Percentiles rank a stretch among this genome's conserved stretches.
These are phyloP conservation scores for Colletotrichum sp. DNA, from an alignment of 2,329 filamentous ascomycete genomes.

Conservation along the genomic window DNA sequence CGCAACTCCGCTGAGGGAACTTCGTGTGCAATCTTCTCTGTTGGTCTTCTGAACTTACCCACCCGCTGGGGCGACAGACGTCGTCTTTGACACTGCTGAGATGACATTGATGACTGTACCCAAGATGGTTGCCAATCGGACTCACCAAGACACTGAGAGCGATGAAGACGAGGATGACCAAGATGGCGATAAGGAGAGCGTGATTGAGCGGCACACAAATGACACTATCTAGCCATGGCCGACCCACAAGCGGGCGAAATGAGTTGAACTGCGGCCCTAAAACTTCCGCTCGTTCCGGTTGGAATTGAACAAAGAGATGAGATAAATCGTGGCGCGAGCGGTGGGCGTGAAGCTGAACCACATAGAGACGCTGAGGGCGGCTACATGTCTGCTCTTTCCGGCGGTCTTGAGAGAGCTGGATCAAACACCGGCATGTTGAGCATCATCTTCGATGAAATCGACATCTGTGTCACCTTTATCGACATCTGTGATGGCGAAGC, in stretches of 20 bases:
- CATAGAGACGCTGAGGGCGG: background rate
- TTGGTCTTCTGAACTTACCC: too few relatives aligned
- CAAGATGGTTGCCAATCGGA: too few relatives aligned
- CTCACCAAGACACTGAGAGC: background rate
- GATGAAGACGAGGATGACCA: background rate
- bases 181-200: background rate
- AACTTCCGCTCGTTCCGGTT: background rate
- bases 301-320: background rate
- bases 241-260: background rate
- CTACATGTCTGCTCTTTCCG: slow-evolving; percentile 8
- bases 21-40: too few relatives aligned
- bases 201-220: background rate
- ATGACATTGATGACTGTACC: too few relatives aligned
- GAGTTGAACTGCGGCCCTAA: background rate
- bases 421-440: background rate
- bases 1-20: too few relatives aligned
- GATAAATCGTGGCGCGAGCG: background rate
- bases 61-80: too few relatives aligned
- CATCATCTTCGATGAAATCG: slow-evolving; percentile 29
- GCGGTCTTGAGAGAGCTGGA: slow-evolving; percentile 6
- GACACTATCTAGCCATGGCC: background rate
- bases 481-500: background rate
- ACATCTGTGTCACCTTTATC: slow-evolving; percentile 32
- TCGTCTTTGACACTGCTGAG: too few relatives aligned
- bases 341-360: background rate